phyloP scores from a whole-genome alignment of 202 grass and related monocot genomes.

The Dendrocalamus latiflorus region DNA sequence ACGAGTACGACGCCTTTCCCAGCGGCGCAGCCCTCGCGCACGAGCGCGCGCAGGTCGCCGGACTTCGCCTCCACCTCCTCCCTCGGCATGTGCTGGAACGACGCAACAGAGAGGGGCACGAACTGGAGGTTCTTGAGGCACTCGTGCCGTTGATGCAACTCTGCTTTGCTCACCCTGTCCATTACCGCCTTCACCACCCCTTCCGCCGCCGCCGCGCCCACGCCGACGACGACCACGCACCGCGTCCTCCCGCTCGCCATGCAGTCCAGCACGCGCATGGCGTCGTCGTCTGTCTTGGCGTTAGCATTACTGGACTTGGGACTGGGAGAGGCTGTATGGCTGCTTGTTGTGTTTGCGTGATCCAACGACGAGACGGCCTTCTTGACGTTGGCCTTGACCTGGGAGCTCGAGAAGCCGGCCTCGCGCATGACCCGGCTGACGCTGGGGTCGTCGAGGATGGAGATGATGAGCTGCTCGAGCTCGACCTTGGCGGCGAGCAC shows the following conservation, averaged over 20 bases:
- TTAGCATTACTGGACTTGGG: constrained; percentile 3
- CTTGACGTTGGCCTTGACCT: constrained; percentile 75
- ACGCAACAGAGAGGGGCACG: constrained; percentile 47
- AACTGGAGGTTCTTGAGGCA: constrained; percentile 69
- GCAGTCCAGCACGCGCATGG: constrained; percentile 57
- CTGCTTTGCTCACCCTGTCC: constrained; percentile 65
- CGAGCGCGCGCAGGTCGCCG: constrained; percentile 54
- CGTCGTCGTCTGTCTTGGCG: constrained; percentile 22
- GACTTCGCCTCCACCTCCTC: constrained; percentile 67
- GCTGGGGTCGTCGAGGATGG: constrained; percentile 93
- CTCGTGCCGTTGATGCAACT: constrained; percentile 45
- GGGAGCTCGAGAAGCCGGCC: constrained; percentile 74
- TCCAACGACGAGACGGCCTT: constrained; percentile 25
- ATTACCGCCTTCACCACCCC: constrained; percentile 65
- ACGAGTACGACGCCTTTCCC: constrained; percentile 66
- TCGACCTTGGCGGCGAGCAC: constrained; percentile 58
- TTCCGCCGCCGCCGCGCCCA: constrained; percentile 34
- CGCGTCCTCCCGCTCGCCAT: constrained; percentile 39
- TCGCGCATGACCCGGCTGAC: constrained; percentile 96
- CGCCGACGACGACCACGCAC: constrained; percentile 61
- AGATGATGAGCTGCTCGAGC: constrained; percentile 77
- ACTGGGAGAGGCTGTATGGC: neutral
- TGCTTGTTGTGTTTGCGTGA: neutral
- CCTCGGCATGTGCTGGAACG: constrained; percentile 41
- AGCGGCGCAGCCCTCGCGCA: constrained; percentile 42